phyloP scores from a whole-genome alignment of 2,329 filamentous ascomycete genomes.

The Periconia sp. region DNA sequence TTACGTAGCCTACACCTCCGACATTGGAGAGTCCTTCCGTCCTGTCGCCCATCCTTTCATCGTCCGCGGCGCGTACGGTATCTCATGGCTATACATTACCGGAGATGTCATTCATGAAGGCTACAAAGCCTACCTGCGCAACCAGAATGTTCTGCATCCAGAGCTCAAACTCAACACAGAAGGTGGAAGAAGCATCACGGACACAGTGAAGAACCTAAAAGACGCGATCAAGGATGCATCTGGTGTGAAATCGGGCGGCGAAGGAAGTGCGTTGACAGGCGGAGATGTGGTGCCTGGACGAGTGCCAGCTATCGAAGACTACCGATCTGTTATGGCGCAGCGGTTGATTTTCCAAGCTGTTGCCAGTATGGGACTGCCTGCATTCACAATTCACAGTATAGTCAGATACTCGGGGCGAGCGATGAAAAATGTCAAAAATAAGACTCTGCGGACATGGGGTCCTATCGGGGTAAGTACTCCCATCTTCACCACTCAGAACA shows the following conservation, averaged over 20 bases:
- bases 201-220: slow-evolving; percentile 30
- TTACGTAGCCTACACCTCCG: slow-evolving; percentile 95
- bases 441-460: slow-evolving; percentile 78
- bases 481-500: neutral
- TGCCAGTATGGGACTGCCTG: slow-evolving; percentile 92
- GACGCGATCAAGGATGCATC: slow-evolving; percentile 24
- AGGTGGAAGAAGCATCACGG: slow-evolving; percentile 41
- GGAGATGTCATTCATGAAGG: slow-evolving; percentile 93
- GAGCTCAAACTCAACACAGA: slow-evolving; percentile 49
- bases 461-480: slow-evolving; percentile 79
- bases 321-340: slow-evolving; percentile 87
- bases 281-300: slow-evolving; percentile 44
- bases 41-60: slow-evolving; percentile 87
- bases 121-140: slow-evolving; percentile 91
- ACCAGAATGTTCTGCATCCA: slow-evolving; percentile 77
- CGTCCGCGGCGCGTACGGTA: slow-evolving; percentile 81
- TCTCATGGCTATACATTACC: slow-evolving; percentile 91
- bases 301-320: slow-evolving; percentile 83
- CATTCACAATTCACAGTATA: slow-evolving; percentile 91
- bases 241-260: slow-evolving; percentile 27
- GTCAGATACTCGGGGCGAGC: slow-evolving; percentile 87
- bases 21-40: slow-evolving; percentile 95
- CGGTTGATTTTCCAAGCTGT: slow-evolving; percentile 87
- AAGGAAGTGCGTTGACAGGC: slow-evolving; percentile 25
- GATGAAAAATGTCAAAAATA: slow-evolving; percentile 82